Percentiles rank a stretch among this genome's conserved stretches.
Evolutionary conservation across 108 stramenopile species (phyloP).

Genomic region (Aurantiochytrium sp.): DNA sequence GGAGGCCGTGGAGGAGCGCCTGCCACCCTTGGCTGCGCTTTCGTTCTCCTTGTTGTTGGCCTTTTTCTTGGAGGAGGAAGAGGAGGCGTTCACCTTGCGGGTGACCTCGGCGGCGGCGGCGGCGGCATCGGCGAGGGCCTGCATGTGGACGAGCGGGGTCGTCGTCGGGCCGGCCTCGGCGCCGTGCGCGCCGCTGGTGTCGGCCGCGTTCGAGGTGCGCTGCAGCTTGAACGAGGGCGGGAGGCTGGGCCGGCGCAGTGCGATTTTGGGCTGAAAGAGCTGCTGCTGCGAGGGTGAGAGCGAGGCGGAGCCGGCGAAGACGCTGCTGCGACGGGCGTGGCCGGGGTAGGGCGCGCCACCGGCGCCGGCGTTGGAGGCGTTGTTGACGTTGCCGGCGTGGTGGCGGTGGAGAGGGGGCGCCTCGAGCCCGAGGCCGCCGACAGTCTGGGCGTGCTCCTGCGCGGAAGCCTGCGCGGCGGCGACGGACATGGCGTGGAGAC

Average conservation of each 20-base stretch:
- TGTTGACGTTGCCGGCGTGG: too few species aligned
- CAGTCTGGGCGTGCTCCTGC: not conserved
- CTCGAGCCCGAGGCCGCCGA: not conserved
- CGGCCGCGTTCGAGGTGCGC: too few species aligned
- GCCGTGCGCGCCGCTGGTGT: too few species aligned
- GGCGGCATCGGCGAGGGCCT: not conserved
- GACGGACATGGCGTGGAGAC: not conserved
- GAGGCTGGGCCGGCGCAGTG: not conserved
- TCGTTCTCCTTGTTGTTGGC: not conserved
- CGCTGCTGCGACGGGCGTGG: not conserved
- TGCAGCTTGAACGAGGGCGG: not conserved
- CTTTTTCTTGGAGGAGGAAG: not conserved
- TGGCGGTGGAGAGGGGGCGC: not conserved
- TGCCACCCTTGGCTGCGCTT: not conserved
- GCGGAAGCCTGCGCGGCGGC: not conserved
- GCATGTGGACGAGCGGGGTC: not conserved
- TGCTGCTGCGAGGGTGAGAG: not conserved
- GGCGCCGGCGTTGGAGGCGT: too few species aligned
- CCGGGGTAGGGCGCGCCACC: not conserved
- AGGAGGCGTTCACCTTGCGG: not conserved
- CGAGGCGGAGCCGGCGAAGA: not conserved
- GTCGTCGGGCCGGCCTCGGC: too few species aligned
- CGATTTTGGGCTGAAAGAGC: not conserved
- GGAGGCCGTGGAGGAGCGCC: too few species aligned
- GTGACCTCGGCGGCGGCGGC: not conserved